Percentiles rank a stretch among this genome's conserved stretches.
These are phyloP conservation scores for Podospora sp. DNA, from an alignment of 495 filamentous ascomycete species.

Conservation along the genomic window DNA sequence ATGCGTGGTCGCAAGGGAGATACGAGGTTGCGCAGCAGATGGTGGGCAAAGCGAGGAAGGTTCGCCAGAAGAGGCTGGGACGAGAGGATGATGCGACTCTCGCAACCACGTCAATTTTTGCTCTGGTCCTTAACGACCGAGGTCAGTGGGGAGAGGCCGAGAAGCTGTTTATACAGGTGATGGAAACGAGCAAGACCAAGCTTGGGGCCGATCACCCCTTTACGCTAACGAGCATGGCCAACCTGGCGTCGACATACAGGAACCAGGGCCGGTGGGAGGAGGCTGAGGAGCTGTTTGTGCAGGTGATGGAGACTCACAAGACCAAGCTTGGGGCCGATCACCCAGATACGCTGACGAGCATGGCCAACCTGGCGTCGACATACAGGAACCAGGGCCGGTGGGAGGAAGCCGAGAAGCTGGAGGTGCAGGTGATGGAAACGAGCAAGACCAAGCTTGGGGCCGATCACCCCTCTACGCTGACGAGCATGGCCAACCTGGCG, in stretches of 20 bases:
- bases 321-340: conserved; percentile 35
- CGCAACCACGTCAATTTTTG: conserved; percentile 14
- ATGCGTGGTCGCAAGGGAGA: conserved; percentile 28
- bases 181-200: too few relatives aligned
- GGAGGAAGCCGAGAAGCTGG: conserved; percentile 17
- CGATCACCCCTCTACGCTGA: conserved; percentile 31
- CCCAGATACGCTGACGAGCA: conserved; percentile 1
- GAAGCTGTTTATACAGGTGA: too few relatives aligned
- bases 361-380: conserved; percentile 4
- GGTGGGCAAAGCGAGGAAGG: conserved; percentile 17
- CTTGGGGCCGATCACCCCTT: too few relatives aligned
- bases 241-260: too few relatives aligned
- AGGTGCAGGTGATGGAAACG: conserved; percentile 16
- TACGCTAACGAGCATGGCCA: too few relatives aligned
- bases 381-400: conserved; percentile 3
- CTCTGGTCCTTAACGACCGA: conserved; percentile 1
- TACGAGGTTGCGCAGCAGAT: conserved; percentile 25
- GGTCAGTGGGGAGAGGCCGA: too few relatives aligned
- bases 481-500: not conserved
- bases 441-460: conserved; percentile 33
- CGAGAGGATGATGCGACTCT: conserved; percentile 11
- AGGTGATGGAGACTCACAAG: conserved; percentile 26
- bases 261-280: too few relatives aligned
- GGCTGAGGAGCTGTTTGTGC: not conserved
- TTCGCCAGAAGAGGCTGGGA: conserved; percentile 12